Base-by-base conservation (phyloP, 73 alveolate genomes). In the Loxodes magnus region DNA sequence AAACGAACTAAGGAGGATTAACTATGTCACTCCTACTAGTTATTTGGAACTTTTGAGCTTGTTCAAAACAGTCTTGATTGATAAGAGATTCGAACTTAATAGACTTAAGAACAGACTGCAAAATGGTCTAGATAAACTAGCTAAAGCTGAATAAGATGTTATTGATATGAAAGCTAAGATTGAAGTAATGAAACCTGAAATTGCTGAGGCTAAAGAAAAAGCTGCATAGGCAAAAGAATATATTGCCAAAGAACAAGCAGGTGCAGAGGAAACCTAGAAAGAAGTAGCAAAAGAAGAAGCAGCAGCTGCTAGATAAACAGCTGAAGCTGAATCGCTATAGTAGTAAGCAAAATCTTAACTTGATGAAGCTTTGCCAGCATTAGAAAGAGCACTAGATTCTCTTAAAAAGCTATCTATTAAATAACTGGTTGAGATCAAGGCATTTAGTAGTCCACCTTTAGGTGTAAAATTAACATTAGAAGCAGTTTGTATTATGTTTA, bases 1-100 rank as follows among this genome's bases (percentile, higher is more conserved):
- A 27, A 24, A 66, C 16, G 31, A 66, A 38, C 54, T 66, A 7
- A 48, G 86, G 54, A 62, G 90, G 29, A 52, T 59, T 35, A 63
- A 53, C 19, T 87, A 87, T 79, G 82, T 87, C 49, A 87, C 97
- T 53, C 97, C 97, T 0, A 87, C 96, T 20, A 76, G 92, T 35
- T 87, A 67, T 69, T 54, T 87, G 64, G 97, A 87, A 66, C 73
- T 87, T 43, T 59, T 76, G 22, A 73, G 95, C 4, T 74, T 94
- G 29, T 94, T 94, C 93, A 93, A 71, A 44, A 63, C 71, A 72
- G 38, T 67, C 29, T 63, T 46, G 21, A 46, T 51, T 36, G 77
- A 56, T 43, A 84, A 74, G 43, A 43, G 88, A 59, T 67, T 71
- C 43, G 85, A 77, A 35, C 72, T 83, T 22, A 59, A 73, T 31